Conservation (phyloP, 1,139 yeast genomes). For the Debaryomyces subglobosus region DNA sequence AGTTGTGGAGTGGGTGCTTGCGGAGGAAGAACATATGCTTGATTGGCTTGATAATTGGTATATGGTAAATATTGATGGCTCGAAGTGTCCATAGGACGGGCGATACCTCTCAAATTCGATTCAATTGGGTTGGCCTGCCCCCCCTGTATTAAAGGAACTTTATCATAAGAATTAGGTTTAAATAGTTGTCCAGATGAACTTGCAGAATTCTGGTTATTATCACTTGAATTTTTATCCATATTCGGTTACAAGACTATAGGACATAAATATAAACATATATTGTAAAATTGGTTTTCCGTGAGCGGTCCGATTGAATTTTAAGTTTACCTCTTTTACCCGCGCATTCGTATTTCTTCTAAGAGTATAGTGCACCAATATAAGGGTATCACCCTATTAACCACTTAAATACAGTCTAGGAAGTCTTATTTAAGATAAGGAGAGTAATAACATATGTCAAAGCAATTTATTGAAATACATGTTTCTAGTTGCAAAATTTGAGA, state of each 20-base stretch:
- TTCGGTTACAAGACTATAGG: neutral
- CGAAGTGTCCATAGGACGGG: constrained; percentile 1
- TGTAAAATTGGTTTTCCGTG: neutral
- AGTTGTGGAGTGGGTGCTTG: neutral
- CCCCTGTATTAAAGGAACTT: neutral
- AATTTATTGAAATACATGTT: neutral
- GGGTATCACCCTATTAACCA: too few species aligned
- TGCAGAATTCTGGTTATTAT: neutral
- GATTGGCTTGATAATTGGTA: neutral
- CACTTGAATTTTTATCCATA: constrained; percentile 2
- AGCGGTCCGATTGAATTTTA: constrained; percentile 3
- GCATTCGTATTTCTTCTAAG: neutral
- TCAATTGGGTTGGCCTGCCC: constrained; percentile 1
- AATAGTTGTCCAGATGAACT: neutral
- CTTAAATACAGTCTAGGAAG: too few species aligned
- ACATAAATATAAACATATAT: neutral
- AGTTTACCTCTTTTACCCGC: neutral
- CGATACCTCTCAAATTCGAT: constrained; percentile 1
- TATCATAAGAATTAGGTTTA: neutral
- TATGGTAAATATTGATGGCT: constrained; percentile 4
- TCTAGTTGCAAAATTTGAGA: neutral
- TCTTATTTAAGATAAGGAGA: too few species aligned
- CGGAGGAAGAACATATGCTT: neutral
- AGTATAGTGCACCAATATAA: too few species aligned
- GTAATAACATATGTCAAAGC: too few species aligned